Percentiles rank a stretch among this genome's conserved stretches.
Evolutionary conservation across 1,284 basidiomycete genomes (phyloP).

Genomic region (Malassezia slooffiae): DNA sequence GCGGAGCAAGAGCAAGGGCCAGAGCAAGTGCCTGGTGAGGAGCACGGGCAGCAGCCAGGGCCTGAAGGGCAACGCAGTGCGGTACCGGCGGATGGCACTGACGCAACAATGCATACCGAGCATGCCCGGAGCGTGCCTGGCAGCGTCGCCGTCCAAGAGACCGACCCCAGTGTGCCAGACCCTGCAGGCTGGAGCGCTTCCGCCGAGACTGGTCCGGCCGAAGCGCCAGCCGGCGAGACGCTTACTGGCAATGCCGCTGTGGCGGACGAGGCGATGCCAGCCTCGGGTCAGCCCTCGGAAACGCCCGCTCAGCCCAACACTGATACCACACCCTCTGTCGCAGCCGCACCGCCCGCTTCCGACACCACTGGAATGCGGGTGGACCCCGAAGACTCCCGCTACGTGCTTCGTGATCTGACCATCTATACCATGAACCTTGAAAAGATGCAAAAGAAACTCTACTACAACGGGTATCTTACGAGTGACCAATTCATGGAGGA

Average conservation of each 20-base stretch:
- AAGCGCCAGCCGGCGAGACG: neutral
- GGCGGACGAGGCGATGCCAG: neutral
- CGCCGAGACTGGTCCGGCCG: slow-evolving; percentile 2
- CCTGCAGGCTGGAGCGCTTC: too few species aligned
- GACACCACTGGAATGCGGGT: neutral
- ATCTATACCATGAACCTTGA: slow-evolving; percentile 55
- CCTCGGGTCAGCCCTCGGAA: neutral
- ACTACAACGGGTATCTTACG: slow-evolving; percentile 75
- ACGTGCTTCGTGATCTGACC: slow-evolving; percentile 27
- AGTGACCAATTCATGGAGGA: slow-evolving; percentile 79
- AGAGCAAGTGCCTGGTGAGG: neutral
- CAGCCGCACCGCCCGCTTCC: neutral
- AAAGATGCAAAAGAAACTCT: slow-evolving; percentile 74
- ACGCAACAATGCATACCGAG: too few species aligned
- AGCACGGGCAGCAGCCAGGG: too few species aligned
- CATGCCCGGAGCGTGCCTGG: too few species aligned
- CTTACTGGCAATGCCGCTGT: neutral
- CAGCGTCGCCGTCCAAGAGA: too few species aligned
- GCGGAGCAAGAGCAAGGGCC: slow-evolving; percentile 3
- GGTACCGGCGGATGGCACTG: too few species aligned
- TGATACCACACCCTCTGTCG: neutral
- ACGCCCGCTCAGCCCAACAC: neutral
- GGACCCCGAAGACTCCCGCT: slow-evolving; percentile 11
- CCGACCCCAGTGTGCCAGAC: too few species aligned
- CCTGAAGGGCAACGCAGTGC: too few species aligned